These are phyloP conservation scores for Chrysopogon serrulatus DNA, from an alignment of 176 grass and related monocot genomes.

Conservation along the genomic window DNA sequence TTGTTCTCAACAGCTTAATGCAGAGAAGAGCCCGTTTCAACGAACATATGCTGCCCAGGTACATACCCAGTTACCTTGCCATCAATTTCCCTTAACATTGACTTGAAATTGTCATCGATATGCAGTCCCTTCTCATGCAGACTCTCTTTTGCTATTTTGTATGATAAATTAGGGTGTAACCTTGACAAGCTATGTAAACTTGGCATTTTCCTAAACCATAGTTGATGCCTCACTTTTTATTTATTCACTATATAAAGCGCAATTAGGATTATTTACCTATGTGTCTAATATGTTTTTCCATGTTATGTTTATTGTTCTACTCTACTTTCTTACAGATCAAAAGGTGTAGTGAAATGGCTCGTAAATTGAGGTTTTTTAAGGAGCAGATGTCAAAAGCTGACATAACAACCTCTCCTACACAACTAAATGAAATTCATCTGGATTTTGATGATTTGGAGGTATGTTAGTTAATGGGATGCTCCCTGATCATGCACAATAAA, in stretches of 20 bases:
- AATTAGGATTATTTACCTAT: background rate
- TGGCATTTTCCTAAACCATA: background rate
- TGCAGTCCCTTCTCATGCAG: background rate
- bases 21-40: slow-evolving; percentile 98
- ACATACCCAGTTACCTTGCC: background rate
- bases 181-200: background rate
- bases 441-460: slow-evolving; percentile 88
- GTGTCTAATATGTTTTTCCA: background rate
- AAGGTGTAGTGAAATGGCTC: slow-evolving; percentile 89
- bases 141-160: background rate
- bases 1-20: slow-evolving; percentile 71
- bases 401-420: slow-evolving; percentile 41
- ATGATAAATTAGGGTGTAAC: background rate
- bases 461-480: background rate
- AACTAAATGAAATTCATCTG: slow-evolving; percentile 34
- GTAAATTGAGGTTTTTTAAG: slow-evolving; percentile 77
- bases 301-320: background rate
- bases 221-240: background rate
- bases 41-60: slow-evolving; percentile 93
- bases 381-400: slow-evolving; percentile 86
- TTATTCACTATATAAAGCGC: background rate
- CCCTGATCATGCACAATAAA: background rate
- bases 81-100: background rate
- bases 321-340: slow-evolving; percentile 65
- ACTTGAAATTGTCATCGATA: background rate